Evolutionary conservation across 129 eudicot genomes (phyloP).

Genomic region (Helichrysum umbraculigerum): DNA sequence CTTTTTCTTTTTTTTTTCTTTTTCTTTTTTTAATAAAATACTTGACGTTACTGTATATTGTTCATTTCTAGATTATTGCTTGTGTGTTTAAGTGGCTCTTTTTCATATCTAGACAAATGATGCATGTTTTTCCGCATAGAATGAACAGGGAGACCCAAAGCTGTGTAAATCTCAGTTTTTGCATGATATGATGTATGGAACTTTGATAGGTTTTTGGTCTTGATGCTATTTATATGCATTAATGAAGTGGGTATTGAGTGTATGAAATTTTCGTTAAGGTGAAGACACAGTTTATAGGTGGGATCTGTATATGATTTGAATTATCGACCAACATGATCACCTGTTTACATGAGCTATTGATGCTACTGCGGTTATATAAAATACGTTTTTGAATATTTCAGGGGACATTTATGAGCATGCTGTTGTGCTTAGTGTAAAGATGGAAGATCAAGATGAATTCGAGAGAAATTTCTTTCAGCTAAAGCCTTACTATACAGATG

Average conservation of each 20-base stretch:
- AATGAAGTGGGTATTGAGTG: neutral
- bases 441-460: constrained; percentile 92
- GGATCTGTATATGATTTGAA: constrained; percentile 1
- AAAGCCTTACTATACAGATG: constrained; percentile 96
- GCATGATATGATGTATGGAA: neutral
- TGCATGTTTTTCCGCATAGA: neutral
- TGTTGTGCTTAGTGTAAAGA: constrained; percentile 84
- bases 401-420: constrained; percentile 97
- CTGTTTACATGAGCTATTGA: neutral
- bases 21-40: no score
- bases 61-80: constrained; percentile 7
- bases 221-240: constrained; percentile 1
- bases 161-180: neutral
- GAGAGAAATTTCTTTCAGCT: constrained; percentile 96
- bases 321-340: neutral
- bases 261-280: neutral
- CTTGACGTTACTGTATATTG: neutral
- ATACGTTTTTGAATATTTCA: constrained; percentile 31
- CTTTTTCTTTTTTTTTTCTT: no score
- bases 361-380: neutral
- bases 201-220: neutral
- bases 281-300: neutral
- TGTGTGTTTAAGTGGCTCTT: neutral
- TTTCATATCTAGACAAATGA: neutral
- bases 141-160: neutral